phyloP scores from a whole-genome alignment of 2,329 filamentous ascomycete genomes.

The Penicillium concentricum region DNA sequence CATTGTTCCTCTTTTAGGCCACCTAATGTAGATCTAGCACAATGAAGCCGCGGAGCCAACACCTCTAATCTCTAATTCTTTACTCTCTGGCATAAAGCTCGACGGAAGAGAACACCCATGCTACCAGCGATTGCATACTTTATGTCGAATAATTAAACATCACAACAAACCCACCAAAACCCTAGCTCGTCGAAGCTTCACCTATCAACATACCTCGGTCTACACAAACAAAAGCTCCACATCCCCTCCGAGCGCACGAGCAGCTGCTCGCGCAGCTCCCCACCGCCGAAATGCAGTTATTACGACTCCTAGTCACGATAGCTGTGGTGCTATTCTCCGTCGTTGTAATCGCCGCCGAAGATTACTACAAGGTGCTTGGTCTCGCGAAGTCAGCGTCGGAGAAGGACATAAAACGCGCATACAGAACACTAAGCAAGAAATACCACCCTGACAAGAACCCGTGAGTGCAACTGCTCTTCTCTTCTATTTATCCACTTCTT shows the following conservation, averaged over 20 bases:
- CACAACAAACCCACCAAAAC: neutral
- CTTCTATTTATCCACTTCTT: neutral
- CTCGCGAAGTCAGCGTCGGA: conserved; percentile 77
- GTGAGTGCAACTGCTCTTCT: conserved; percentile 52
- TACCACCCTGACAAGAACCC: conserved; percentile 98
- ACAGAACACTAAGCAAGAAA: conserved; percentile 88
- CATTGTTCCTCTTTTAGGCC: conserved; percentile 18
- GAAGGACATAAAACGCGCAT: conserved; percentile 88
- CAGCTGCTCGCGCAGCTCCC: conserved; percentile 20
- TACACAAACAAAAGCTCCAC: conserved; percentile 1
- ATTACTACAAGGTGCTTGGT: conserved; percentile 69
- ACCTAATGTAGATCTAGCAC: conserved; percentile 10
- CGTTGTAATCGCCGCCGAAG: conserved; percentile 42
- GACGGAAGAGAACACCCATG: neutral
- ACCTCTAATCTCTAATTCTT: neutral
- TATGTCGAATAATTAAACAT: neutral
- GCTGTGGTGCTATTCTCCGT: conserved; percentile 40
- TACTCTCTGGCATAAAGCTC: neutral
- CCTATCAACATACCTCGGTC: neutral
- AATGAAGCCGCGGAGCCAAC: conserved; percentile 4
- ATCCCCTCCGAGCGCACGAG: neutral
- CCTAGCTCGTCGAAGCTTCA: neutral
- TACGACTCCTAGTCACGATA: conserved; percentile 33
- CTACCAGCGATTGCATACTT: neutral
- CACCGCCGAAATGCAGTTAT: conserved; percentile 33